Base-by-base conservation (phyloP, 2,329 filamentous ascomycete genomes). In the Cercospora sojina region DNA sequence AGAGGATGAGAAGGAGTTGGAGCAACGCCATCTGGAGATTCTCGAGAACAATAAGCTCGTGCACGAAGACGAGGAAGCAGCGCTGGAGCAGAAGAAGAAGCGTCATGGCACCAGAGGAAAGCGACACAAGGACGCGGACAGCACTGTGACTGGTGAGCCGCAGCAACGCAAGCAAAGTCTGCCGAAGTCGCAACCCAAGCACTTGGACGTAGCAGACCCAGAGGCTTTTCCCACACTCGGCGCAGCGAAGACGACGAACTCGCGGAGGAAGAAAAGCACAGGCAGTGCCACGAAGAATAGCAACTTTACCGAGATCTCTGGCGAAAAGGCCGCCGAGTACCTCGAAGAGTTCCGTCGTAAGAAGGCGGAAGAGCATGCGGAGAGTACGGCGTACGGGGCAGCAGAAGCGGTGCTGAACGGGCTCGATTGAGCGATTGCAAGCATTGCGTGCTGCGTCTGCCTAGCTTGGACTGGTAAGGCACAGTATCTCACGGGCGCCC, bases 161-260 rank as follows among this genome's bases (percentile, higher is more conserved):
- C 27, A 29, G n/a, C 66, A 61, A 49, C 59, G 38, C 27, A 55
- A 56, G 49, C 55, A 47, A 18, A 55, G 55, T 23, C 62, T 51
- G 55, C 32, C 53, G 3, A 62, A 53, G 38, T 27, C 55, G 9
- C 43, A 47, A 35, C 29, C 62, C 38, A 65, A 62, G 27, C 38
- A 65, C 5, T 23, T 73, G 32, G 65, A 74, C 59, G 56, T 73
- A 4, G 67, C 56, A 9, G 72, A 75, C 58, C 67, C 70, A 41
- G 69, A 72, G 5, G 71, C 70, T 10, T 75, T 76, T 49, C 74
- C 74, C 5, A 68, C 73, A 1, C 68, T 76, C 5, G 71, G 74
- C 31, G 64, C 66, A 16, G 67, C 67, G 5, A 64, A 63, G 29
- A 43, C 53, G 32, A 43, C 55, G 27, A 64, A 56, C 7, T 35